Evolutionary conservation across 78 protist genomes (phyloP), one percentile per base, ranked within the genome.

Genomic region (Anaeramoeba ignava): DNA sequence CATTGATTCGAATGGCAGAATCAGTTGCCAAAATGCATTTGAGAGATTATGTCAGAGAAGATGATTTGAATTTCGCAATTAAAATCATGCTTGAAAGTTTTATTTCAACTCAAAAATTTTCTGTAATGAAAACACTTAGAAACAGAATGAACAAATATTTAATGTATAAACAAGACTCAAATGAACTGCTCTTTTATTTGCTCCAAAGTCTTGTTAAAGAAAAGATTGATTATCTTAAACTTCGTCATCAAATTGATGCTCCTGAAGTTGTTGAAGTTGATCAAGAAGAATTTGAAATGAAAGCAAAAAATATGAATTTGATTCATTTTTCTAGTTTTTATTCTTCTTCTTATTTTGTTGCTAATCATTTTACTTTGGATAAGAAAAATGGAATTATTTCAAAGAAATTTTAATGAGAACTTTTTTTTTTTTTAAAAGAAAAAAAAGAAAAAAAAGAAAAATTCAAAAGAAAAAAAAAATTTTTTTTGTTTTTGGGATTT

Each of bases 1-100:
- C 96, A 12, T 89, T 96, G 84, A 84, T 94, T 31, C 93, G 98
- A 3, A 86, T 98, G 87, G 83, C 98, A 23, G 98, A 95, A 88
- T 98, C 99, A 17, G 91, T 88, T 54, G 99, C 99, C 3, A 83
- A 91, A 67, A 92, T 96, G 97, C 97, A 94, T 83, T 91, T 98
- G 73, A 90, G 98, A 3, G 94, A 91, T 27, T 34, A 82, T 40
- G 98, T 96, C 17, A 86, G 67, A 0, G 83, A 84, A 17, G 90
- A 91, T 39, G 99, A 98, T 81, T 91, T 96, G 33, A 85, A 94
- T 87, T 31, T 91, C 38, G 98, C 98, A 79, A 93, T 96, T 38
- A 85, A 93, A 33, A 89, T 92, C 27, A 84, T 92, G 85, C 89
- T 98, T 36, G 90, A 91, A 42, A 83, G 93, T 33, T 96, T 96